Percentiles rank a stretch among this genome's conserved stretches.
phyloP scores from a whole-genome alignment of 129 eudicot species.

The Flaveria robusta region DNA sequence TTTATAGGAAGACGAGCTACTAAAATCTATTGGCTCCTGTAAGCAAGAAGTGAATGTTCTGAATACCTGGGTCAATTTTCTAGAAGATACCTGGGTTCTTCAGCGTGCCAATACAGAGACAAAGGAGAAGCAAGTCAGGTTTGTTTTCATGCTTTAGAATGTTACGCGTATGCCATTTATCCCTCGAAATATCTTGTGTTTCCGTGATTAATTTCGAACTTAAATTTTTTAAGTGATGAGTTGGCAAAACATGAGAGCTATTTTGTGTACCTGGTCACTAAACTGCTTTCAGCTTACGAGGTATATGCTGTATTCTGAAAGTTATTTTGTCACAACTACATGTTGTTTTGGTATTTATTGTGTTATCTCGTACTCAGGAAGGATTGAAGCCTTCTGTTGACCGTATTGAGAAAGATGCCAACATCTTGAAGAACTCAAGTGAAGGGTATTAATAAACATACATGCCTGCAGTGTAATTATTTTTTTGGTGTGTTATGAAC shows the following conservation, averaged over 20 bases:
- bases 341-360: slow-evolving; percentile 4
- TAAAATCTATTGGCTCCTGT: slow-evolving; percentile 71
- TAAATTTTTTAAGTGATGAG: slow-evolving; percentile 57
- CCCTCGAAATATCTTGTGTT: not conserved
- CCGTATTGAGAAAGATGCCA: slow-evolving; percentile 64
- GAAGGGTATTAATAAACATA: slow-evolving; percentile 51
- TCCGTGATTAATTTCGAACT: slow-evolving; percentile 19
- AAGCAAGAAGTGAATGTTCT: slow-evolving; percentile 77
- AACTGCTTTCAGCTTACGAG: slow-evolving; percentile 77
- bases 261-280: slow-evolving; percentile 67
- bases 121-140: slow-evolving; percentile 75
- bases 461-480: not conserved
- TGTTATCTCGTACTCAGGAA: slow-evolving; percentile 49
- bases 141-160: slow-evolving; percentile 18
- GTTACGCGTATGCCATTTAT: not conserved
- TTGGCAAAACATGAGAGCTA: slow-evolving; percentile 79
- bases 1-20: slow-evolving; percentile 77
- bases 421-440: slow-evolving; percentile 62
- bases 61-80: slow-evolving; percentile 85
- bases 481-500: slow-evolving; percentile 4
- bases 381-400: slow-evolving; percentile 74
- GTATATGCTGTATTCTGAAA: slow-evolving; percentile 30
- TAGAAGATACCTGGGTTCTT: slow-evolving; percentile 93
- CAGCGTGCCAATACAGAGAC: slow-evolving; percentile 70
- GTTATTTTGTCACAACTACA: not conserved